These are phyloP conservation scores for Golubevia sp. DNA, from an alignment of 1,284 basidiomycete genomes.

Conservation along the genomic window DNA sequence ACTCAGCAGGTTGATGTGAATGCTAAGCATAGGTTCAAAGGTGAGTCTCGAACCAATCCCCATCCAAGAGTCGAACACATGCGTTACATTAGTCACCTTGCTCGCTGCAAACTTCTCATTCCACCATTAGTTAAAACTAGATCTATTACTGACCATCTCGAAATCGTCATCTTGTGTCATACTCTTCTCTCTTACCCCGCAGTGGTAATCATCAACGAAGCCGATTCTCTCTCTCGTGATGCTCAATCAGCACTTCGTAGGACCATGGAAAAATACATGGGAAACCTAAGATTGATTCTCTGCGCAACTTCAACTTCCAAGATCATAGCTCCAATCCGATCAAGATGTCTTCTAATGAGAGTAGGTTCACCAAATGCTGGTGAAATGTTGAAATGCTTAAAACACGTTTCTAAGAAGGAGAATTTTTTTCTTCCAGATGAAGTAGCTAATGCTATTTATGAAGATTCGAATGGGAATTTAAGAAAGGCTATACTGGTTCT, in stretches of 20 bases:
- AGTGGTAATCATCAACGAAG: constrained; percentile 99
- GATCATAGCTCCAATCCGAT: constrained; percentile 95
- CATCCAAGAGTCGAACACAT: too few relatives aligned
- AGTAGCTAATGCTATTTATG: constrained; percentile 74
- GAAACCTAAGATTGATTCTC: constrained; percentile 92
- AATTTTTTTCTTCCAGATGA: constrained; percentile 79
- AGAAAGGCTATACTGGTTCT: constrained; percentile 92
- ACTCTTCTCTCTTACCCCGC: constrained; percentile 10
- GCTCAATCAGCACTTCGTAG: constrained; percentile 94
- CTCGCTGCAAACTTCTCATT: too few relatives aligned
- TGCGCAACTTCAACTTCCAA: constrained; percentile 97
- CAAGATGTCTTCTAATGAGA: constrained; percentile 88
- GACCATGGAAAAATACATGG: constrained; percentile 99
- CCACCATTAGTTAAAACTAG: too few relatives aligned
- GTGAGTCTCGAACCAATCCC: constrained; percentile 64
- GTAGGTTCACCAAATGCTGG: constrained; percentile 82
- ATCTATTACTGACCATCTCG: too few relatives aligned
- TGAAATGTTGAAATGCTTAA: constrained; percentile 63
- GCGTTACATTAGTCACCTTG: neutral
- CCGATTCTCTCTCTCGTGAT: constrained; percentile 89
- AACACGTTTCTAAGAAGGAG: constrained; percentile 79
- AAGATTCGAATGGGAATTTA: constrained; percentile 85
- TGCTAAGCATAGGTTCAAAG: constrained; percentile 95
- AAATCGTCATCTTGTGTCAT: constrained; percentile 1
- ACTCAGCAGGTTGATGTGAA: constrained; percentile 96